These are phyloP conservation scores for Neoarthrinium moseri DNA, from an alignment of 2,329 filamentous ascomycete species.

Conservation along the genomic window DNA sequence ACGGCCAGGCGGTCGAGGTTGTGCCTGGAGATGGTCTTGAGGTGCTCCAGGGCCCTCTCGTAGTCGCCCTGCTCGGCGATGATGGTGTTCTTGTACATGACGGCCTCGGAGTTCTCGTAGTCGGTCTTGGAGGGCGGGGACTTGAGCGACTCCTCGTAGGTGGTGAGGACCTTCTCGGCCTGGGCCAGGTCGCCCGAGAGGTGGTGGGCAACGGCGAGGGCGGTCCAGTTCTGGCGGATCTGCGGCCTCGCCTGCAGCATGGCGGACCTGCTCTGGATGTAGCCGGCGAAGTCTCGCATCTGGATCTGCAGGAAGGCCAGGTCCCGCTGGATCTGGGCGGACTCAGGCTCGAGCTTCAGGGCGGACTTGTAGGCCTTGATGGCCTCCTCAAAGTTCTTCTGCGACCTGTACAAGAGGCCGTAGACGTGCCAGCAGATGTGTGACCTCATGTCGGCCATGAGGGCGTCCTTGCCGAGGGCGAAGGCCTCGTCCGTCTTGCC, in stretches of 20 bases:
- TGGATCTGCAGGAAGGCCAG: conserved; percentile 91
- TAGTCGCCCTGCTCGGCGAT: conserved; percentile 88
- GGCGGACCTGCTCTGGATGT: conserved; percentile 80
- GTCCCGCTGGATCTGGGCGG: conserved; percentile 89
- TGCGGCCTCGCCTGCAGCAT: conserved; percentile 86
- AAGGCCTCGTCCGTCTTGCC: conserved; percentile 95
- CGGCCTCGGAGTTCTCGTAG: conserved; percentile 89
- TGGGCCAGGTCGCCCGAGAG: conserved; percentile 80
- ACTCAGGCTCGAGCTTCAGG: conserved; percentile 89
- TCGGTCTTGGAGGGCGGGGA: conserved; percentile 73
- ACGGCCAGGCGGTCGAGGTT: conserved; percentile 82
- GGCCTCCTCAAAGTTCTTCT: conserved; percentile 98
- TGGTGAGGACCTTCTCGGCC: conserved; percentile 87
- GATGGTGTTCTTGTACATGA: conserved; percentile 92
- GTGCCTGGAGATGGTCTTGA: conserved; percentile 73
- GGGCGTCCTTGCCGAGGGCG: conserved; percentile 83
- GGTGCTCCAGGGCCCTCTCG: conserved; percentile 80
- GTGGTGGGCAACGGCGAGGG: conserved; percentile 91
- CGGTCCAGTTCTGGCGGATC: conserved; percentile 92
- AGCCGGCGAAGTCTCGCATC: conserved; percentile 93
- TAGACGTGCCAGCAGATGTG: conserved; percentile 99
- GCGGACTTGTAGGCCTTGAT: conserved; percentile 99
- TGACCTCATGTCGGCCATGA: conserved; percentile 97
- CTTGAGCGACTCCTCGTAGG: conserved; percentile 92
- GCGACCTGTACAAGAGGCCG: conserved; percentile 85